phyloP scores from a whole-genome alignment of 345 rosid genomes.

The Erucastrum elatum region DNA sequence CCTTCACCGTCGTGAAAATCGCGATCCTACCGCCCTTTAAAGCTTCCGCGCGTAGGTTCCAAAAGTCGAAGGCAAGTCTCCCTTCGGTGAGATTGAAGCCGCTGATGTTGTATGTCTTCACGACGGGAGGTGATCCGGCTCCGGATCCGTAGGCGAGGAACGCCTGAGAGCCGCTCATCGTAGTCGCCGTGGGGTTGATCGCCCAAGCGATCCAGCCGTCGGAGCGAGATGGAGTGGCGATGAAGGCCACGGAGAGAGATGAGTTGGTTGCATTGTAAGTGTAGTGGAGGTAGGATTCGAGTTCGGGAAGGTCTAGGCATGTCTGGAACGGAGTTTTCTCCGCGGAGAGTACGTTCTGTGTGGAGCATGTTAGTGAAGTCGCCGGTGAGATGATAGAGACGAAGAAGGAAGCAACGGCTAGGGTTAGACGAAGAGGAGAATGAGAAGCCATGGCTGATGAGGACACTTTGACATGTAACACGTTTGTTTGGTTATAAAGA shows the following conservation, averaged over 20 bases:
- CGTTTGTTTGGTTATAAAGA: constrained; percentile 18
- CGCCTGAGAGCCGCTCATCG: constrained; percentile 74
- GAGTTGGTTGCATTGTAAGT: constrained; percentile 65
- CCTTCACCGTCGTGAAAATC: constrained; percentile 57
- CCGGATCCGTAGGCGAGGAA: constrained; percentile 54
- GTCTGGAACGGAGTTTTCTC: constrained; percentile 36
- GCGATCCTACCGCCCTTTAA: constrained; percentile 25
- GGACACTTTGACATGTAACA: not conserved
- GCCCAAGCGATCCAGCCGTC: constrained; percentile 85
- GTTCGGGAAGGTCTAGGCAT: constrained; percentile 58
- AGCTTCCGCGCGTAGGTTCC: constrained; percentile 54
- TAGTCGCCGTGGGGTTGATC: constrained; percentile 53
- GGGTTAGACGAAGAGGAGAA: constrained; percentile 4
- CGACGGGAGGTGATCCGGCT: constrained; percentile 19
- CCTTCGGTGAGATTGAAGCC: constrained; percentile 34
- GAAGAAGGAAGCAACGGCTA: constrained; percentile 28
- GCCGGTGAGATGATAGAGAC: constrained; percentile 45
- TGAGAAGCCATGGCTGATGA: constrained; percentile 13
- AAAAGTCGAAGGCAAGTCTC: constrained; percentile 52
- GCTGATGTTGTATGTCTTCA: constrained; percentile 58
- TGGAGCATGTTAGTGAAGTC: constrained; percentile 50
- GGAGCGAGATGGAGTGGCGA: constrained; percentile 49
- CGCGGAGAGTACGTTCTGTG: constrained; percentile 45
- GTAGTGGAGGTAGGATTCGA: constrained; percentile 64
- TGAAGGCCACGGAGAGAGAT: constrained; percentile 73